Percentiles rank a stretch among this genome's conserved stretches.
Conservation (phyloP, 1,284 basidiomycete species). For the Inonotus obliquus region DNA sequence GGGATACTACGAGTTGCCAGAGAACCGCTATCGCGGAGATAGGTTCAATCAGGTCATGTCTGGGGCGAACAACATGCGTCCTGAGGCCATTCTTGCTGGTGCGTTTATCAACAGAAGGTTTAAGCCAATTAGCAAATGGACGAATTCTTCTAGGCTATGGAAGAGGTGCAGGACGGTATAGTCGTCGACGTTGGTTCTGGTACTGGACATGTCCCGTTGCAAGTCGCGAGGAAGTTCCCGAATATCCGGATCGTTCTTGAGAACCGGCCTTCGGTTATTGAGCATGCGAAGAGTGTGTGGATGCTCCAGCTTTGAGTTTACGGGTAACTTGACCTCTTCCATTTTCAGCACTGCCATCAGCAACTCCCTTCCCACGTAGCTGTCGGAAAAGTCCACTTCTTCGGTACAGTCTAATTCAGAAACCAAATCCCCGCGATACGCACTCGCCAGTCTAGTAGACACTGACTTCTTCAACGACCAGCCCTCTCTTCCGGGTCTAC, state of each 20-base stretch:
- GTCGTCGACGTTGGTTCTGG: constrained; percentile 25
- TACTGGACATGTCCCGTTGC: constrained; percentile 18
- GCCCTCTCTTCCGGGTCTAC: constrained; percentile 19
- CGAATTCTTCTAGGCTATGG: constrained; percentile 16
- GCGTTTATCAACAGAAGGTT: background rate
- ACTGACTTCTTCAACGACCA: constrained; percentile 29
- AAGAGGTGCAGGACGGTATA: constrained; percentile 4
- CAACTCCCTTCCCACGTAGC: background rate
- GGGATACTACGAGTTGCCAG: constrained; percentile 7
- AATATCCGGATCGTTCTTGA: constrained; percentile 22
- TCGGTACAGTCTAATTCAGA: background rate
- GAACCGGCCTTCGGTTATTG: constrained; percentile 16
- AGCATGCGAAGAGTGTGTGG: constrained; percentile 6
- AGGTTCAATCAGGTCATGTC: constrained; percentile 20
- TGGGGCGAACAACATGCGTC: constrained; percentile 13
- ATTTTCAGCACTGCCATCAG: constrained; percentile 6
- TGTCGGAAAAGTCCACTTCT: constrained; percentile 16
- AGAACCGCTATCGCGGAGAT: constrained; percentile 9
- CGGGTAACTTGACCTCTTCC: too few relatives aligned
- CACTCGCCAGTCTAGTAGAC: constrained; percentile 16
- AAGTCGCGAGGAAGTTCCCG: constrained; percentile 13
- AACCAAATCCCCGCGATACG: background rate
- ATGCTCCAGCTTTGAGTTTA: too few relatives aligned
- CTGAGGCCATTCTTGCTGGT: background rate
- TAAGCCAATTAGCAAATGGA: background rate